Percentiles rank a stretch among this genome's conserved stretches.
phyloP scores from a whole-genome alignment of 768 basidiomycete genomes.

The Rhodotorula toruloides region DNA sequence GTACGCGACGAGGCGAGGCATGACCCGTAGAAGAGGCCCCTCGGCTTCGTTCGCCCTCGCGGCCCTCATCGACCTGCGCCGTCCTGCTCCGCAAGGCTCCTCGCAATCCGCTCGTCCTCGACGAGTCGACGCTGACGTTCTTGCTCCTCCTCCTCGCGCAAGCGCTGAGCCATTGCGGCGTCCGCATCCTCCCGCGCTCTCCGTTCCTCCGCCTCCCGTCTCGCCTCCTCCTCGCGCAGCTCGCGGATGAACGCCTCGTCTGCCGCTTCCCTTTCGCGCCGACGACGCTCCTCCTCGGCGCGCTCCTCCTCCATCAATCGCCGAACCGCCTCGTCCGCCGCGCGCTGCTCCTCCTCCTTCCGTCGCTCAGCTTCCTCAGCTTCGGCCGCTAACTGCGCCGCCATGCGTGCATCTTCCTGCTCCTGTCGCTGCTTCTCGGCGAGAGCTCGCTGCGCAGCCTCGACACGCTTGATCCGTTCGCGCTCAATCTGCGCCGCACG shows the following conservation, averaged over 20 bases:
- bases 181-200: constrained; percentile 10
- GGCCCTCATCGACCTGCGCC: background rate
- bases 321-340: constrained; percentile 13
- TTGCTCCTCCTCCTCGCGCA: constrained; percentile 17
- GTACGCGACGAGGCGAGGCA: background rate
- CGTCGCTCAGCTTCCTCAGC: constrained; percentile 6
- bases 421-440: constrained; percentile 11
- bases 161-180: constrained; percentile 4
- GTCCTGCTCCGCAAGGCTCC: constrained; percentile 18
- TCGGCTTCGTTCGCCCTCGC: background rate
- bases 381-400: constrained; percentile 11
- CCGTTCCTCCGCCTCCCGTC: constrained; percentile 1
- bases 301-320: constrained; percentile 7
- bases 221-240: constrained; percentile 21
- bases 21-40: background rate
- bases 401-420: constrained; percentile 16
- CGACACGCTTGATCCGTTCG: constrained; percentile 7
- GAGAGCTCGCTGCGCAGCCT: background rate
- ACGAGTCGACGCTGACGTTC: constrained; percentile 2
- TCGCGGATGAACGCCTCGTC: constrained; percentile 21
- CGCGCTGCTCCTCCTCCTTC: background rate
- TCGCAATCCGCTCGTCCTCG: constrained; percentile 24
- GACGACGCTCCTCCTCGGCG: background rate
- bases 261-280: constrained; percentile 6
- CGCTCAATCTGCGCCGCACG: background rate